These are phyloP conservation scores for Alternaria angustiovoidea DNA, from an alignment of 2,329 filamentous ascomycete genomes.

Conservation along the genomic window DNA sequence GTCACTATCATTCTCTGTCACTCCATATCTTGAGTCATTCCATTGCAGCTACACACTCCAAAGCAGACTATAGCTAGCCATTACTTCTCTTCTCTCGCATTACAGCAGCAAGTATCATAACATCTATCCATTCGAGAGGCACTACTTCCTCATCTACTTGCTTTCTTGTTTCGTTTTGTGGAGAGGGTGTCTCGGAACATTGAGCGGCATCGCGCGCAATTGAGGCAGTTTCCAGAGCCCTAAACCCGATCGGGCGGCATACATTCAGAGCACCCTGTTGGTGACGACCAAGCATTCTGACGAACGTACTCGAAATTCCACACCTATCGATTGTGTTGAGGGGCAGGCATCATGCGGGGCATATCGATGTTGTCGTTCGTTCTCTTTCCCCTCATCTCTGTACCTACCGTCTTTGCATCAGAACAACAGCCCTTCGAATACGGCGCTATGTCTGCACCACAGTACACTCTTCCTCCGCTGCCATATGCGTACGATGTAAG, in stretches of 20 bases:
- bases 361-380: conserved; percentile 17
- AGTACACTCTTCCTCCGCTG: conserved; percentile 69
- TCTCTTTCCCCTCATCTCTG: conserved; percentile 26
- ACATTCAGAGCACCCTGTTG: conserved; percentile 44
- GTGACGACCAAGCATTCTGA: conserved; percentile 21
- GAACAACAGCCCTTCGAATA: conserved; percentile 48
- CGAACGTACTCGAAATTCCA: conserved; percentile 17
- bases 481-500: conserved; percentile 76
- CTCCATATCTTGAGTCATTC: background rate
- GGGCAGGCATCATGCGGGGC: conserved; percentile 36
- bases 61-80: background rate
- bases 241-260: conserved; percentile 26
- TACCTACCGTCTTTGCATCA: conserved; percentile 26
- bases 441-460: conserved; percentile 48
- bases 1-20: background rate
- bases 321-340: conserved; percentile 18
- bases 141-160: background rate
- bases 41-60: background rate
- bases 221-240: conserved; percentile 41
- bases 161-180: background rate
- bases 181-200: background rate
- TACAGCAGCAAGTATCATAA: background rate
- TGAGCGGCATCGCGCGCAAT: conserved; percentile 30
- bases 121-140: background rate
- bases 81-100: background rate